Conservation (phyloP, 169 alveolate genomes). For the Plasmodium yoelii region DNA sequence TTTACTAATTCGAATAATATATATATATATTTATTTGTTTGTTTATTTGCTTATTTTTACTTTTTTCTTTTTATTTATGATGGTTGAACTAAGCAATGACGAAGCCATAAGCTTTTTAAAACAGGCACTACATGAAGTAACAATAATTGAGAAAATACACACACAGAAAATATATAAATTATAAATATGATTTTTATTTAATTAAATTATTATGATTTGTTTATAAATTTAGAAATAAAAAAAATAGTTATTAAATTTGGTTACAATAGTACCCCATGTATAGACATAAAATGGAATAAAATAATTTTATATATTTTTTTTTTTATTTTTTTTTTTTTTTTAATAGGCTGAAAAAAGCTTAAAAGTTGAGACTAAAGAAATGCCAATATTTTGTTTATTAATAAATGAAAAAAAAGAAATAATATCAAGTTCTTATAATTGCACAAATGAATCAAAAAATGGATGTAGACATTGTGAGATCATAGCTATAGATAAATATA, state of each 20-base stretch:
- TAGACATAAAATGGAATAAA: too few species aligned
- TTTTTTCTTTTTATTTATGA: not conserved
- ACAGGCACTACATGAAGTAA: constrained; percentile 48
- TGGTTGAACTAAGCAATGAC: constrained; percentile 29
- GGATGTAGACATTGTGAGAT: constrained; percentile 71
- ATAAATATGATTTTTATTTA: too few species aligned
- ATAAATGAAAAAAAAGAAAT: constrained; percentile 61
- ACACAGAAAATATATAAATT: not conserved
- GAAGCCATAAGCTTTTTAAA: constrained; percentile 36
- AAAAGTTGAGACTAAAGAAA: constrained; percentile 52
- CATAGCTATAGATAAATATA: constrained; percentile 64
- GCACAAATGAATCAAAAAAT: constrained; percentile 65
- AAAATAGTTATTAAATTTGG: too few species aligned
- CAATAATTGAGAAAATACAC: not conserved
- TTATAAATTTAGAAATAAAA: too few species aligned
- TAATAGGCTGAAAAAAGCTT: constrained; percentile 65
- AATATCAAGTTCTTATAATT: constrained; percentile 47
- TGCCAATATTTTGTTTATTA: constrained; percentile 57
- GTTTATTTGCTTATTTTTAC: too few species aligned
- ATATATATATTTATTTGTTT: too few species aligned
- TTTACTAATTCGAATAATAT: not conserved
- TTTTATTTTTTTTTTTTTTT: not conserved
- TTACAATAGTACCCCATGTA: too few species aligned
- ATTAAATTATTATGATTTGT: too few species aligned
- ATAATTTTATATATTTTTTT: not conserved